Evolutionary conservation across 805 yeast species (phyloP).

Genomic region (Spathaspora hagerdaliae): DNA sequence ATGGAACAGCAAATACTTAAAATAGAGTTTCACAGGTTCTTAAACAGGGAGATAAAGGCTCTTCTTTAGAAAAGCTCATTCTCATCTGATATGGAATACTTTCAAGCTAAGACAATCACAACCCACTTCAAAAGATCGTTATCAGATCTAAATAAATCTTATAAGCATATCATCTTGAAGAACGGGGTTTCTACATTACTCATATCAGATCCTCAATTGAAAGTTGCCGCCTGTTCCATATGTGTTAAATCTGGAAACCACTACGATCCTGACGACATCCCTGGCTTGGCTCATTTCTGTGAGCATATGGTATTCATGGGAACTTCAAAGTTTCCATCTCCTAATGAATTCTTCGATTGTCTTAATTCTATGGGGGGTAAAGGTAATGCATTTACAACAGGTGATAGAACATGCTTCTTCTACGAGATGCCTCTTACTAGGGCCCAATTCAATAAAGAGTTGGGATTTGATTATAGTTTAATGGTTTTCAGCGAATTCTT

Average conservation of each 20-base stretch:
- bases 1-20: too few species aligned
- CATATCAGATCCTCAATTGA: slow-evolving; percentile 71
- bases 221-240: slow-evolving; percentile 63
- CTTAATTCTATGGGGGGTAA: slow-evolving; percentile 51
- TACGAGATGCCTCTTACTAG: slow-evolving; percentile 54
- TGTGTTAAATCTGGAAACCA: slow-evolving; percentile 80
- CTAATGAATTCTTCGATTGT: slow-evolving; percentile 41
- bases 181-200: slow-evolving; percentile 69
- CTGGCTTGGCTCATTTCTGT: slow-evolving; percentile 75
- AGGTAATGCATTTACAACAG: slow-evolving; percentile 66
- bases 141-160: slow-evolving; percentile 32
- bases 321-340: slow-evolving; percentile 49
- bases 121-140: slow-evolving; percentile 27
- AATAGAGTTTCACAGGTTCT: too few species aligned
- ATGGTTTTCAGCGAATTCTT: slow-evolving; percentile 51
- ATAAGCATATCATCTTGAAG: slow-evolving; percentile 47
- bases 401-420: slow-evolving; percentile 60
- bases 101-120: slow-evolving; percentile 9
- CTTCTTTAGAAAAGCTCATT: too few species aligned
- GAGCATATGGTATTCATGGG: slow-evolving; percentile 36
- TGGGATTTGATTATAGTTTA: slow-evolving; percentile 44
- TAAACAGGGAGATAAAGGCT: too few species aligned
- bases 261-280: slow-evolving; percentile 63
- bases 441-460: slow-evolving; percentile 18
- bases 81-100: slow-evolving; percentile 6